A percentile compares a stretch with the other conserved stretches of the same genome.
phyloP scores from a whole-genome alignment of 2,329 filamentous ascomycete species.

The Rugonectria rugulosa region DNA sequence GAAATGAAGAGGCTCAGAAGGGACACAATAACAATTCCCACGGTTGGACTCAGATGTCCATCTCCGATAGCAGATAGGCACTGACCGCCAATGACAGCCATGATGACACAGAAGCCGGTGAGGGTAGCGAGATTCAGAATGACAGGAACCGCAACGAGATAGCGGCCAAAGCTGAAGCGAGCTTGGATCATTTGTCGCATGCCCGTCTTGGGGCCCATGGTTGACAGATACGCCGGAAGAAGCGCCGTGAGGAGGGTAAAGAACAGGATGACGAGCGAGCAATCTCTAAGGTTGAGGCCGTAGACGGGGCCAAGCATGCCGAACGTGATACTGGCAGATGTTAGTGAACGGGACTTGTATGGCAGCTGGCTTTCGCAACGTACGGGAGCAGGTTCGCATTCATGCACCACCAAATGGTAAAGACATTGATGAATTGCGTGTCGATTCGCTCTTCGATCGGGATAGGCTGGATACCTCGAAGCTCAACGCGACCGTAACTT shows the following conservation, averaged over 20 bases:
- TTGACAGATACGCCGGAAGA: slow-evolving; percentile 50
- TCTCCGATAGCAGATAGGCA: slow-evolving; percentile 48
- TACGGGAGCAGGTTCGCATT: slow-evolving; percentile 43
- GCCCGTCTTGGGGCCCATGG: slow-evolving; percentile 52
- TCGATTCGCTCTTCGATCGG: slow-evolving; percentile 40
- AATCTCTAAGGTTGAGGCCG: slow-evolving; percentile 51
- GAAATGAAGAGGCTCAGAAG: slow-evolving; percentile 54
- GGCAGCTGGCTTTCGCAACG: slow-evolving; percentile 11
- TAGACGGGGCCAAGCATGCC: slow-evolving; percentile 54
- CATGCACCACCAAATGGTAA: slow-evolving; percentile 43
- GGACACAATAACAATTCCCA: slow-evolving; percentile 58
- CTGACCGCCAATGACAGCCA: slow-evolving; percentile 55
- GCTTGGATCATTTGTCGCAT: slow-evolving; percentile 58
- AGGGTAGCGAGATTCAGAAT: slow-evolving; percentile 56
- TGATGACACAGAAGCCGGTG: slow-evolving; percentile 57
- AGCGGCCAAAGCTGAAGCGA: slow-evolving; percentile 43
- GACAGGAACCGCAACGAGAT: slow-evolving; percentile 29
- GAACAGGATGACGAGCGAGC: slow-evolving; percentile 55
- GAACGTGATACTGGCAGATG: slow-evolving; percentile 44
- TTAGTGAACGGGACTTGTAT: not conserved
- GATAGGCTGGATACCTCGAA: slow-evolving; percentile 41
- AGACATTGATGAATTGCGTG: slow-evolving; percentile 42
- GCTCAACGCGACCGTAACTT: slow-evolving; percentile 35
- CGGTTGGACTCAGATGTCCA: slow-evolving; percentile 48
- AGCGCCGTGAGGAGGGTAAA: slow-evolving; percentile 52